These are phyloP conservation scores for Phytopythium delawarense DNA, from an alignment of 352 stramenopile species.

Conservation along the genomic window DNA sequence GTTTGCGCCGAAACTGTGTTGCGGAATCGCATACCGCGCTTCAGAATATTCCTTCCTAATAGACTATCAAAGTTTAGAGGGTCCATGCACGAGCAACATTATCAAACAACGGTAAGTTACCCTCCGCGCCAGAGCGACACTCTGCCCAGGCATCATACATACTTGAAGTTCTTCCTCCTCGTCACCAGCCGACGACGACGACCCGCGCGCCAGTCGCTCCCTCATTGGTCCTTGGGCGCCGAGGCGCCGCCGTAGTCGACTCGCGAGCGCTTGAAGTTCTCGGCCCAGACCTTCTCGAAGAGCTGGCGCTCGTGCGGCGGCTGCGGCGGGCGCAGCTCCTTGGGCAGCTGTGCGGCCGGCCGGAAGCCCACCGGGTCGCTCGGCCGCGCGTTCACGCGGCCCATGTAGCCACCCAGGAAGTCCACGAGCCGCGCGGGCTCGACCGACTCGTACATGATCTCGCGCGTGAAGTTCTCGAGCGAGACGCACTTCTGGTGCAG, in stretches of 20 bases:
- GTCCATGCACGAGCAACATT: too few relatives aligned
- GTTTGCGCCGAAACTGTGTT: too few relatives aligned
- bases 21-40: too few relatives aligned
- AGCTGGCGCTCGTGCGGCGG: slow-evolving; percentile 91
- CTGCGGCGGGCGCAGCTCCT: slow-evolving; percentile 90
- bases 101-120: too few relatives aligned
- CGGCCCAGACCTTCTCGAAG: slow-evolving; percentile 96
- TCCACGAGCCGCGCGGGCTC: slow-evolving; percentile 67
- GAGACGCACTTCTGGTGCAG: slow-evolving; percentile 87
- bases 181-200: neutral
- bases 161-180: too few relatives aligned
- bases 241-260: slow-evolving; percentile 57
- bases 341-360: slow-evolving; percentile 74
- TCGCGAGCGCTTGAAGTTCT: slow-evolving; percentile 94
- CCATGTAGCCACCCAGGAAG: slow-evolving; percentile 76
- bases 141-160: too few relatives aligned
- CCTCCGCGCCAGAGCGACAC: too few relatives aligned
- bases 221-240: neutral
- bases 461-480: slow-evolving; percentile 83
- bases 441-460: slow-evolving; percentile 87
- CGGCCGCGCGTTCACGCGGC: slow-evolving; percentile 74
- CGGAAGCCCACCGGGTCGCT: slow-evolving; percentile 54
- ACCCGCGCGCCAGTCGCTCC: neutral
- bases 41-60: too few relatives aligned
- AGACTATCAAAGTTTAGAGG: too few relatives aligned